A percentile compares a stretch with the other conserved stretches of the same genome.
Evolutionary conservation across 331 rosid genomes (phyloP).

Genomic region (Spiraea crenata): DNA sequence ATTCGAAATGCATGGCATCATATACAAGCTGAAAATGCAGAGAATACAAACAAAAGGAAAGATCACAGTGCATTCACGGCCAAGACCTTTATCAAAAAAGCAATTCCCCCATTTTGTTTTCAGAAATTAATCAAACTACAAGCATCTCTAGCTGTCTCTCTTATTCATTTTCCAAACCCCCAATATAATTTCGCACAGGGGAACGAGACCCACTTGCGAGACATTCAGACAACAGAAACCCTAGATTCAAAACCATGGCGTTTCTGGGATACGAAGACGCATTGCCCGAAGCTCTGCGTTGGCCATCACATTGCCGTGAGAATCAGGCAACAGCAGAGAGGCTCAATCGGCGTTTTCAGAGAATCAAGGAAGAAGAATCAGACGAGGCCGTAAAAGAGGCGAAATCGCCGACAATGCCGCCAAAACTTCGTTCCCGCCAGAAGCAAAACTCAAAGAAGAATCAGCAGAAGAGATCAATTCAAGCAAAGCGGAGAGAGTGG

Average conservation of each 20-base stretch:
- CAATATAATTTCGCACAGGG: neutral
- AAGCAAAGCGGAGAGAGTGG: neutral
- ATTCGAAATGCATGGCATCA: neutral
- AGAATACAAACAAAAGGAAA: neutral
- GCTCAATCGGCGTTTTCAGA: neutral
- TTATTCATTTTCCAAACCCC: too few species aligned
- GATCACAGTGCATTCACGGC: neutral
- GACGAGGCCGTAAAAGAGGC: neutral
- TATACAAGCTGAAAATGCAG: neutral
- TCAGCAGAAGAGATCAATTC: neutral
- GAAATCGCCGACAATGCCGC: slow-evolving; percentile 10
- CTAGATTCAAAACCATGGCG: slow-evolving; percentile 8
- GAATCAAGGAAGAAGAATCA: neutral
- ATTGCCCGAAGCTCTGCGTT: neutral
- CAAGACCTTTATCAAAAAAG: neutral
- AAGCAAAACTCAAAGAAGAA: neutral
- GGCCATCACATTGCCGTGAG: neutral
- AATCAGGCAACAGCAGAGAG: neutral
- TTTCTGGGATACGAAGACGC: neutral
- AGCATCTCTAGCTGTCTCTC: too few species aligned
- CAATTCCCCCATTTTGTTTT: neutral
- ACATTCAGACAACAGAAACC: slow-evolving; percentile 8
- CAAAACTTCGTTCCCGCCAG: slow-evolving; percentile 19
- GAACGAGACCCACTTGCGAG: neutral
- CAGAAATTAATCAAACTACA: neutral